A percentile compares a stretch with the other conserved stretches of the same genome.
Evolutionary conservation across 192 early-diverging fungal genomes (phyloP).

Genomic region (Coemansia javaensis): DNA sequence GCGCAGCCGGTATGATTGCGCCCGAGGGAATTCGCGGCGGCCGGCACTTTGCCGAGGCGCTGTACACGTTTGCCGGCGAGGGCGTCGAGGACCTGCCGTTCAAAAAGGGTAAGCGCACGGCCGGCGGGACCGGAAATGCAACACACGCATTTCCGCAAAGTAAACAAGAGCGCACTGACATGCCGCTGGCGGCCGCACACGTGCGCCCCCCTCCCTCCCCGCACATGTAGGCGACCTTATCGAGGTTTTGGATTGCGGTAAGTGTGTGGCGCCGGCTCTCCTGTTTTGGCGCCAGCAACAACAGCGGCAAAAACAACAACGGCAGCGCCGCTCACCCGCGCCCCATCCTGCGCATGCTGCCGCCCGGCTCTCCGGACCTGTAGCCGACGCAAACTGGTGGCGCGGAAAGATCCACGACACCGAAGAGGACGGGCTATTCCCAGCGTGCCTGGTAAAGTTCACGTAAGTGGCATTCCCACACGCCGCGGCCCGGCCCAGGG

Average conservation of each 20-base stretch:
- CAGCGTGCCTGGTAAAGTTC: conserved; percentile 52
- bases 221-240: conserved; percentile 32
- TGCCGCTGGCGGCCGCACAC: neutral
- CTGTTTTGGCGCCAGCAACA: too few relatives aligned
- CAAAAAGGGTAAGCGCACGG: conserved; percentile 29
- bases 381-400: conserved; percentile 57
- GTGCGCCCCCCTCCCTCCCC: neutral
- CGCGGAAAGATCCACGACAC: conserved; percentile 43
- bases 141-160: neutral
- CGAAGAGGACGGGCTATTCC: conserved; percentile 48
- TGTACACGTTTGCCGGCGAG: conserved; percentile 53
- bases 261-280: too few relatives aligned
- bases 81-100: conserved; percentile 51
- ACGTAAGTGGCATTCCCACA: conserved; percentile 35
- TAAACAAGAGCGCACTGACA: too few relatives aligned
- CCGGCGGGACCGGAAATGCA: neutral
- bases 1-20: conserved; percentile 29
- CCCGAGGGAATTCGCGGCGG: conserved; percentile 51
- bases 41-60: conserved; percentile 45
- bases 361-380: conserved; percentile 1
- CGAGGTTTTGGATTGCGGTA: conserved; percentile 47
- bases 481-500: too few relatives aligned
- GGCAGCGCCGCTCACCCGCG: neutral
- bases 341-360: neutral
- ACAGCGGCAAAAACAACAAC: too few relatives aligned